Conservation (phyloP, 23 red algal species). For the Gracilaria vermiculophylla region DNA sequence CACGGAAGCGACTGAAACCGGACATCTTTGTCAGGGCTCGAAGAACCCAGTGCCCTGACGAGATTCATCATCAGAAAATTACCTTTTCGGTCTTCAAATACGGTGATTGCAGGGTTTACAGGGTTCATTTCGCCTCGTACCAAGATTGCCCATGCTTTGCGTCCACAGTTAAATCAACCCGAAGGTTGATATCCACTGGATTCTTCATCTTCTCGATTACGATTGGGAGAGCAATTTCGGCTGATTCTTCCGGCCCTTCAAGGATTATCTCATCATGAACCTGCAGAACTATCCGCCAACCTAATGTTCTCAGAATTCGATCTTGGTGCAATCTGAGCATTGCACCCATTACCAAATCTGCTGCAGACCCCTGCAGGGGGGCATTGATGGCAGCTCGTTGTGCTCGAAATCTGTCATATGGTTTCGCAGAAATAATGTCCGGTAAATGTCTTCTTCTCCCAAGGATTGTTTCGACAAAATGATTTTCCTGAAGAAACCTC, state of each 20-base stretch:
- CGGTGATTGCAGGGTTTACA: too few relatives aligned
- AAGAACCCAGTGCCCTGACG: neutral
- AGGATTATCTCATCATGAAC: conserved; percentile 97
- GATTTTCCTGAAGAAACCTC: conserved; percentile 38
- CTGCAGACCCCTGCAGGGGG: conserved; percentile 87
- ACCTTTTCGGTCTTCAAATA: neutral
- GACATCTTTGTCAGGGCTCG: too few relatives aligned
- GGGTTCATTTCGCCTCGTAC: conserved; percentile 93
- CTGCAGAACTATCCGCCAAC: conserved; percentile 88
- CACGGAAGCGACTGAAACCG: neutral
- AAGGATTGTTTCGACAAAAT: conserved; percentile 81
- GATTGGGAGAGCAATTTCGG: conserved; percentile 54
- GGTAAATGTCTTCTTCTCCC: conserved; percentile 82
- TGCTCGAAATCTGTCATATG: conserved; percentile 40
- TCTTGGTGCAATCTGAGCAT: conserved; percentile 73
- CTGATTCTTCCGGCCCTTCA: conserved; percentile 81
- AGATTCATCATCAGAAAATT: neutral
- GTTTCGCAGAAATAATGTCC: conserved; percentile 21
- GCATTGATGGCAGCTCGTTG: conserved; percentile 91
- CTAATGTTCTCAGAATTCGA: conserved; percentile 52
- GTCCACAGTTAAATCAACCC: conserved; percentile 79
- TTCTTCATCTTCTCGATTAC: conserved; percentile 72
- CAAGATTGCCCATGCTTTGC: conserved; percentile 65
- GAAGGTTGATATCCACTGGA: conserved; percentile 60
- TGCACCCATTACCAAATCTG: conserved; percentile 91